phyloP scores from a whole-genome alignment of 2,329 filamentous ascomycete genomes.

The Apiospora hydei region DNA sequence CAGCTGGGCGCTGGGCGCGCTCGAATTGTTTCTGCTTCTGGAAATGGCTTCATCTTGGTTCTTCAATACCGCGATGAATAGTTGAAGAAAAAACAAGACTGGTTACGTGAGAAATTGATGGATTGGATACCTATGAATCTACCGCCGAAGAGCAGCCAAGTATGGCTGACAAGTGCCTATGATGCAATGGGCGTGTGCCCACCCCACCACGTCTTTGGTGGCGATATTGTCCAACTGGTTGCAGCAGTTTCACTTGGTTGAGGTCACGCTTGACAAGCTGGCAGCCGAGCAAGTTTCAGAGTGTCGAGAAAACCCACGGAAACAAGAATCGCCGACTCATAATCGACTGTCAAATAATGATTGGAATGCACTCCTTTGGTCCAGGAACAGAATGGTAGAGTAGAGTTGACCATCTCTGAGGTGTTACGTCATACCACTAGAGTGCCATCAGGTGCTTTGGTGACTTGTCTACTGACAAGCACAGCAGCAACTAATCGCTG shows the following conservation, averaged over 20 bases:
- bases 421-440: neutral
- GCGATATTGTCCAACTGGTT: neutral
- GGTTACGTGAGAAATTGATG: neutral
- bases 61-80: neutral
- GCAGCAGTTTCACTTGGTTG: neutral
- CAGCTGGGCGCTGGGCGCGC: neutral
- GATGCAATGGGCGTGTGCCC: neutral
- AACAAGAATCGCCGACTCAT: neutral
- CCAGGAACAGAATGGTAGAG: neutral
- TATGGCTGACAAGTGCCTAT: neutral
- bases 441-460: neutral
- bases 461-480: neutral
- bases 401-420: neutral
- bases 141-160: neutral
- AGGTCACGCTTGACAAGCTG: neutral
- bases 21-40: neutral
- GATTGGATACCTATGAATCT: neutral
- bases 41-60: conserved; percentile 36
- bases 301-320: neutral
- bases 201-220: conserved; percentile 12
- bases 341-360: neutral
- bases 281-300: neutral
- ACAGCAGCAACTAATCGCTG: neutral
- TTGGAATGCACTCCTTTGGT: neutral
- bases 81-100: neutral